Evolutionary conservation across 768 basidiomycete species (phyloP).

Genomic region (Lentinula edodes): DNA sequence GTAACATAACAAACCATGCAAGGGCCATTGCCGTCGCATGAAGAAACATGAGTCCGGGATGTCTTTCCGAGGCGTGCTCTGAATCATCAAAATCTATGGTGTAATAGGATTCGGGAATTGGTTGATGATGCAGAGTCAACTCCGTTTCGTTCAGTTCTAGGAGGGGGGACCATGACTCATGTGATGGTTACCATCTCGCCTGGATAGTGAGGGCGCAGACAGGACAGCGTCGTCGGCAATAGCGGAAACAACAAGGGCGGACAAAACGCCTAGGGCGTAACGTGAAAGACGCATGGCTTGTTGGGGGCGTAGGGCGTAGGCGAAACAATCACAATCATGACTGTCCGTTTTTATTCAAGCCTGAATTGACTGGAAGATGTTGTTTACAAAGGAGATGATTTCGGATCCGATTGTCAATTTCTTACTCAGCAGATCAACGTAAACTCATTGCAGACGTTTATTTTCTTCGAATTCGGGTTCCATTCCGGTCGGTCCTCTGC

Average conservation of each 20-base stretch:
- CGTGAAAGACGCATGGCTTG: constrained; percentile 19
- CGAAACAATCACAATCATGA: neutral
- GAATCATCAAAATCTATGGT: constrained; percentile 67
- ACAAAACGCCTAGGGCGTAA: constrained; percentile 17
- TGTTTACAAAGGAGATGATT: neutral
- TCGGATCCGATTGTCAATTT: neutral
- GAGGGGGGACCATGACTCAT: constrained; percentile 48
- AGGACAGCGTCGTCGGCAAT: constrained; percentile 8
- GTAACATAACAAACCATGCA: constrained; percentile 82
- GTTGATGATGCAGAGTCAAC: constrained; percentile 54
- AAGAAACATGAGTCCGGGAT: constrained; percentile 65
- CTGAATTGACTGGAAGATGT: neutral
- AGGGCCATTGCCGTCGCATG: constrained; percentile 72
- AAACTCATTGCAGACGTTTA: neutral
- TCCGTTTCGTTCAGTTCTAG: constrained; percentile 76
- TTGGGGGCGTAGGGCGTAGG: neutral
- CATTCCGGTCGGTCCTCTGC: neutral
- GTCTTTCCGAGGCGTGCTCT: constrained; percentile 36
- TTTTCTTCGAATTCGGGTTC: neutral
- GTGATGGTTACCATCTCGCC: constrained; percentile 28
- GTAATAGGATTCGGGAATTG: constrained; percentile 79
- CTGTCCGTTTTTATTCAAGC: neutral
- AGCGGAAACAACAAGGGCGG: constrained; percentile 18
- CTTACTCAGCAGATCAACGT: constrained; percentile 1
- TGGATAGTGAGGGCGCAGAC: constrained; percentile 9